Evolutionary conservation across 1,284 basidiomycete species (phyloP), one percentile per base, ranked within the genome.

Genomic region (Cronartium quercuum): DNA sequence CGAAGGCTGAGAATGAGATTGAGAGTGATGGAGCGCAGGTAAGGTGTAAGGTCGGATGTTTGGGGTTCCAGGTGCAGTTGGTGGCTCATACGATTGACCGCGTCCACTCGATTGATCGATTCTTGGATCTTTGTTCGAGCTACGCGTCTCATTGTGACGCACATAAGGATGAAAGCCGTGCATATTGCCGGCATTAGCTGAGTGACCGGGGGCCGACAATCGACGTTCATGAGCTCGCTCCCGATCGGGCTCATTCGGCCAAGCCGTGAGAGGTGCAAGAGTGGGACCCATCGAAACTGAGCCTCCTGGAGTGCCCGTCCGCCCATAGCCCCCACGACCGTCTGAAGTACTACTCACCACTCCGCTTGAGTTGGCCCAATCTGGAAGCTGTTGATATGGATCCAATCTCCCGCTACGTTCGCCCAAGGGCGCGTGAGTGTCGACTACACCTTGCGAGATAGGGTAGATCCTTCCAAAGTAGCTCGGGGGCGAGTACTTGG

Each of bases 161-260:
- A 64, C 63, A 61, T 74, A 74, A 60, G 70, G 70, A 66, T 74
- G 70, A 41, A 65, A 74, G 63, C 51, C 35, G 51, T 74, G 70
- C 1, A 18, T 24, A 38, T 55, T 74, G 35, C 44, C 38, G 24
- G 63, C 40, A n/a, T 44, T 41, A 10, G 51, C 57, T 40, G 61
- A 40, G 1, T 35, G 13, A 66, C 51, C 42, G 15, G 51, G 24
- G 4, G 70, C 51, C 9, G 55, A 41, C 24, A 66, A 60, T 40
- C 70, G 64, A 15, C 51, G 55, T 29, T 66, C 70, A 41, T 35
- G 5, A 5, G 18, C 47, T 42, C 57, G 64, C 21, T 74, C 70
- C 37, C 55, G 40, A 18, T 60, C 63, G 34, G 41, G 63, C 18
- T 66, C 70, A 58, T 21, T 64, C n/a, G 24, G 44, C 70, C 70